A percentile compares a stretch with the other conserved stretches of the same genome.
Conservation (phyloP, 345 rosid species). For the Draba incana region DNA sequence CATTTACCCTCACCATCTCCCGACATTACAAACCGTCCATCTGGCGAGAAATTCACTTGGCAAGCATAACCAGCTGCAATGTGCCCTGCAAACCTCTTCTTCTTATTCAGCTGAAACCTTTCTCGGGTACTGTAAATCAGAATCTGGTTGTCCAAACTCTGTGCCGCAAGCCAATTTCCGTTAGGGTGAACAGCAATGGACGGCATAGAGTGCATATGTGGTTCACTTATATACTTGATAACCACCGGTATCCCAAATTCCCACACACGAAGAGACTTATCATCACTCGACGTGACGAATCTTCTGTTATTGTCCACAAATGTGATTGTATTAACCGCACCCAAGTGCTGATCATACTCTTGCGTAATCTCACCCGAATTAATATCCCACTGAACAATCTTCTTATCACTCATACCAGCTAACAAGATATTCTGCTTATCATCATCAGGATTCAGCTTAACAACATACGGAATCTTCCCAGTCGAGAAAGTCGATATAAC, state of each 20-base stretch:
- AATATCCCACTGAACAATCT: conserved; percentile 99
- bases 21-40: conserved; percentile 98
- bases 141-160: conserved; percentile 96
- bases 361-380: conserved; percentile 88
- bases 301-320: conserved; percentile 96
- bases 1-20: conserved; percentile 99
- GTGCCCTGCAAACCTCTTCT: conserved; percentile 97
- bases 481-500: conserved; percentile 91
- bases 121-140: conserved; percentile 88
- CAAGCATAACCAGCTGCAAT: conserved; percentile 95
- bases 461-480: conserved; percentile 91
- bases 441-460: conserved; percentile 89
- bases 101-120: conserved; percentile 96
- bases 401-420: conserved; percentile 99
- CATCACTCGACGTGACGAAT: conserved; percentile 96
- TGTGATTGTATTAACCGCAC: conserved; percentile 94
- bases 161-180: conserved; percentile 95
- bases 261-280: conserved; percentile 98
- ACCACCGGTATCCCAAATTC: conserved; percentile 98
- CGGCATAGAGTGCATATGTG: conserved; percentile 99
- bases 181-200: conserved; percentile 89
- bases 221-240: conserved; percentile 96
- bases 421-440: conserved; percentile 93
- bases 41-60: conserved; percentile 98
- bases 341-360: conserved; percentile 87